Percentiles rank a stretch among this genome's conserved stretches.
Evolutionary conservation across 805 yeast genomes (phyloP).

Genomic region (Metschnikowia cerradonensis): DNA sequence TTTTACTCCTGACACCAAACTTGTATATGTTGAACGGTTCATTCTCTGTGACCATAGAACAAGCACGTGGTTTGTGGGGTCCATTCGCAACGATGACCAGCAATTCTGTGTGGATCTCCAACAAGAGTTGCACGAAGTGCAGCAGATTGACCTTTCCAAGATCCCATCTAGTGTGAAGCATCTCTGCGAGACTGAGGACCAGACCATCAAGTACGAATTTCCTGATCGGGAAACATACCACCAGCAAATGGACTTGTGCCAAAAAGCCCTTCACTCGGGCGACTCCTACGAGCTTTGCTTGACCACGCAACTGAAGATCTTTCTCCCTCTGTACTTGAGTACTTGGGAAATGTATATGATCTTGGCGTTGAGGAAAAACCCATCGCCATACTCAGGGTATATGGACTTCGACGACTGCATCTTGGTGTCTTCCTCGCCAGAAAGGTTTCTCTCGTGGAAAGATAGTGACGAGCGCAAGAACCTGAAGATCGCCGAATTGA

Average conservation of each 20-base stretch:
- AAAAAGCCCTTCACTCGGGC: slow-evolving; percentile 65
- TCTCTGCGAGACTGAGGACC: slow-evolving; percentile 21
- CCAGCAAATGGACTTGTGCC: slow-evolving; percentile 57
- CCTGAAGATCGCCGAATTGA: slow-evolving; percentile 57
- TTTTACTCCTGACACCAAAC: slow-evolving; percentile 65
- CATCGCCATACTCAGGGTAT: slow-evolving; percentile 89
- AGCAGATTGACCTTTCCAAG: slow-evolving; percentile 15
- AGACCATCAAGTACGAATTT: slow-evolving; percentile 31
- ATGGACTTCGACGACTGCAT: slow-evolving; percentile 62
- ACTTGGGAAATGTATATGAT: slow-evolving; percentile 83
- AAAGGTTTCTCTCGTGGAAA: slow-evolving; percentile 82
- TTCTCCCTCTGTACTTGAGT: slow-evolving; percentile 43
- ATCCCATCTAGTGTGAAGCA: slow-evolving; percentile 25
- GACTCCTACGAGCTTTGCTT: slow-evolving; percentile 93
- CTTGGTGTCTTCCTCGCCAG: slow-evolving; percentile 89
- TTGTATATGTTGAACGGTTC: slow-evolving; percentile 65
- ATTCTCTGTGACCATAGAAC: slow-evolving; percentile 50
- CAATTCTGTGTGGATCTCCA: slow-evolving; percentile 27
- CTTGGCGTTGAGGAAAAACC: slow-evolving; percentile 61
- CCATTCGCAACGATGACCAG: slow-evolving; percentile 35
- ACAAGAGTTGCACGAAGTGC: slow-evolving; percentile 9
- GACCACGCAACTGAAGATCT: slow-evolving; percentile 67
- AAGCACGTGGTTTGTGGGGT: slow-evolving; percentile 47
- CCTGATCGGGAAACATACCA: slow-evolving; percentile 57
- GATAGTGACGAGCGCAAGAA: slow-evolving; percentile 25